These are phyloP conservation scores for Monosporascus ibericus DNA, from an alignment of 2,329 filamentous ascomycete species.

Conservation along the genomic window DNA sequence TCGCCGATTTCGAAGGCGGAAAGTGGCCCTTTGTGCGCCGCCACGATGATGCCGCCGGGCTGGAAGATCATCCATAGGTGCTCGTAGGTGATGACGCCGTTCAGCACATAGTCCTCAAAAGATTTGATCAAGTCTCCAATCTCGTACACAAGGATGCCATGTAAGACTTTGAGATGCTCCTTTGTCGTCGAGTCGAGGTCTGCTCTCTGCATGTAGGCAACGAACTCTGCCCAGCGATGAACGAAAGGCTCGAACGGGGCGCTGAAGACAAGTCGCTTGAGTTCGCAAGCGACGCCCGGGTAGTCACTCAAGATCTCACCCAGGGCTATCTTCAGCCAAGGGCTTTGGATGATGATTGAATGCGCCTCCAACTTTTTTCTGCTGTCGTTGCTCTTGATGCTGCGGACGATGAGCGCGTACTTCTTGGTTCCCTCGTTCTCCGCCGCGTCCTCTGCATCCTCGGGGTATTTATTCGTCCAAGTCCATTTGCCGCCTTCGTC, in stretches of 20 bases:
- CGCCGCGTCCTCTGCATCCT: constrained; percentile 47
- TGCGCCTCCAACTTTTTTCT: constrained; percentile 55
- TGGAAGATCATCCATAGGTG: constrained; percentile 50
- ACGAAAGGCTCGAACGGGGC: constrained; percentile 59
- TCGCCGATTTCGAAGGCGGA: constrained; percentile 33
- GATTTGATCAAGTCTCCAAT: constrained; percentile 43
- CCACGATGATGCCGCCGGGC: constrained; percentile 37
- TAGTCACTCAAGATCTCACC: constrained; percentile 50
- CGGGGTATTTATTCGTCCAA: constrained; percentile 51
- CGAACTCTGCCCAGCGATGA: constrained; percentile 54
- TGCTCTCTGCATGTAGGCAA: constrained; percentile 32
- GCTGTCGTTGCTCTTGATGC: constrained; percentile 51
- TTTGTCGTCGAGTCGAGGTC: constrained; percentile 37
- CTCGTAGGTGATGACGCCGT: constrained; percentile 47
- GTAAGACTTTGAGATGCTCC: constrained; percentile 41
- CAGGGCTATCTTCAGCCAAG: constrained; percentile 51
- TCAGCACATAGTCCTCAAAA: constrained; percentile 44
- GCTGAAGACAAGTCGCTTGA: constrained; percentile 55
- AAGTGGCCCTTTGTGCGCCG: constrained; percentile 31
- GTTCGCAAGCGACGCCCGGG: constrained; percentile 51
- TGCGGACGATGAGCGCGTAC: constrained; percentile 54
- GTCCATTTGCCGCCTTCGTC: constrained; percentile 44
- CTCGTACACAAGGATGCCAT: constrained; percentile 42
- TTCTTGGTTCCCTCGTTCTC: constrained; percentile 57
- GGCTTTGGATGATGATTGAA: constrained; percentile 59